A percentile compares a stretch with the other conserved stretches of the same genome.
These are phyloP conservation scores for Klebsormidium nitens DNA, from an alignment of 139 green algal genomes.

Conservation along the genomic window DNA sequence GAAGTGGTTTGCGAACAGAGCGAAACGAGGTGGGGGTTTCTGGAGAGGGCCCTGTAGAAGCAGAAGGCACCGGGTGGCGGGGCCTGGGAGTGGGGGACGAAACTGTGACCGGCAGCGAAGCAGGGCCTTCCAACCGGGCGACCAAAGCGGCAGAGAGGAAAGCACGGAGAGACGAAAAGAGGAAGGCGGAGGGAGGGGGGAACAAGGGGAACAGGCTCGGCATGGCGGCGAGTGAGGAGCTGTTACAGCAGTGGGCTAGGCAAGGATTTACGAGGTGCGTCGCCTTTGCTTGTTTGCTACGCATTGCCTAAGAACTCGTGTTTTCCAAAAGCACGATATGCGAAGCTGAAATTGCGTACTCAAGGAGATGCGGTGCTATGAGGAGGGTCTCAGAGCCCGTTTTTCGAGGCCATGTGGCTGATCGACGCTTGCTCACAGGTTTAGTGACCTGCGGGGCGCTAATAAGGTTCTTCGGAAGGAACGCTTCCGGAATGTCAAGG, in stretches of 20 bases:
- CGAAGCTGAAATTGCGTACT: too few relatives aligned
- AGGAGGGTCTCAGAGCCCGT: too few relatives aligned
- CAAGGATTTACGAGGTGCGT: slow-evolving; percentile 19
- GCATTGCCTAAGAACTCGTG: background rate
- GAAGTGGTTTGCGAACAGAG: too few relatives aligned
- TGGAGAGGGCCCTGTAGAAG: too few relatives aligned
- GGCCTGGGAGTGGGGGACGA: background rate
- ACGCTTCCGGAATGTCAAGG: too few relatives aligned
- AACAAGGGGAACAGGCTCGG: background rate
- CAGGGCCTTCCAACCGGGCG: background rate
- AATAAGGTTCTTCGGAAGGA: too few relatives aligned
- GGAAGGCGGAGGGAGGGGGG: background rate
- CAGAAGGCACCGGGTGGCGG: background rate
- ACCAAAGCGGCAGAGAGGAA: background rate
- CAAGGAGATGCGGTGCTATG: too few relatives aligned
- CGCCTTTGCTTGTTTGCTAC: background rate
- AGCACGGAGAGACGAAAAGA: background rate
- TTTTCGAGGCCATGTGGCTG: too few relatives aligned
- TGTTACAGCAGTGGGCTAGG: slow-evolving; percentile 10
- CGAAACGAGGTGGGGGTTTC: too few relatives aligned
- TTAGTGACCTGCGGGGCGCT: too few relatives aligned
- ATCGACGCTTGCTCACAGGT: too few relatives aligned
- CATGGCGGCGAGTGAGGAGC: background rate
- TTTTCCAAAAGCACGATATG: too few relatives aligned
- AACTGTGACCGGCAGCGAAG: background rate